Conservation (phyloP, 2,329 filamentous ascomycete species). For the Domatiomyces catenatus region DNA sequence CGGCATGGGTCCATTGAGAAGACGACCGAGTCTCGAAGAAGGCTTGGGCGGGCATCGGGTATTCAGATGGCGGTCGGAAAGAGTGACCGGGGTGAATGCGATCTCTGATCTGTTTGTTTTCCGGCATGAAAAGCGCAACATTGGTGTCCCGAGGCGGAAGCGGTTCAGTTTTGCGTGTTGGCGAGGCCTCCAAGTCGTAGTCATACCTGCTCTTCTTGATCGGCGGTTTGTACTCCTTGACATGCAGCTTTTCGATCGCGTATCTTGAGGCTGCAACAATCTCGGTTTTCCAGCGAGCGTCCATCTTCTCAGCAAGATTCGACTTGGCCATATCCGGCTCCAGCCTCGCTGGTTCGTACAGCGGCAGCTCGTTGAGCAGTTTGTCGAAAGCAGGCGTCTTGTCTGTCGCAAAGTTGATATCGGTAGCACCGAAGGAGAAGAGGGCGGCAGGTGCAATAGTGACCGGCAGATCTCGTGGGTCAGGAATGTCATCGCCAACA, state of each 20-base stretch:
- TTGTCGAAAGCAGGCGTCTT: conserved; percentile 61
- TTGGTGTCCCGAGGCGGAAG: conserved; percentile 55
- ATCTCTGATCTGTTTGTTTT: conserved; percentile 80
- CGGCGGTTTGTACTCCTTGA: conserved; percentile 49
- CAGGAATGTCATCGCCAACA: conserved; percentile 29
- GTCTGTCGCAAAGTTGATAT: conserved; percentile 64
- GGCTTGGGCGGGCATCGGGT: conserved; percentile 71
- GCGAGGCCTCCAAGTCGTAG: conserved; percentile 59
- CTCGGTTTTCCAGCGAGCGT: conserved; percentile 59
- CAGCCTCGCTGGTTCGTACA: conserved; percentile 50
- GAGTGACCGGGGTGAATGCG: conserved; percentile 80
- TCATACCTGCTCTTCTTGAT: conserved; percentile 69
- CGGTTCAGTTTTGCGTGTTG: conserved; percentile 36
- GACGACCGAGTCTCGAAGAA: conserved; percentile 80
- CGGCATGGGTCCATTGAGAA: conserved; percentile 79
- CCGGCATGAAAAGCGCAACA: conserved; percentile 75
- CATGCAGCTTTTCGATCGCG: conserved; percentile 62
- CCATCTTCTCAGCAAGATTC: conserved; percentile 36
- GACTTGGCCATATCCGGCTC: conserved; percentile 31
- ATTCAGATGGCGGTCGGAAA: conserved; percentile 83
- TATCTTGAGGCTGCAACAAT: conserved; percentile 76
- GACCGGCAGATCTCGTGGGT: conserved; percentile 27
- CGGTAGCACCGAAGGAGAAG: conserved; percentile 66
- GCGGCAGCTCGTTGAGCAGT: conserved; percentile 63
- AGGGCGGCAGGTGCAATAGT: conserved; percentile 55